A percentile compares a stretch with the other conserved stretches of the same genome.
Conservation (phyloP, 345 rosid species). For the Eucalyptus curtisii region DNA sequence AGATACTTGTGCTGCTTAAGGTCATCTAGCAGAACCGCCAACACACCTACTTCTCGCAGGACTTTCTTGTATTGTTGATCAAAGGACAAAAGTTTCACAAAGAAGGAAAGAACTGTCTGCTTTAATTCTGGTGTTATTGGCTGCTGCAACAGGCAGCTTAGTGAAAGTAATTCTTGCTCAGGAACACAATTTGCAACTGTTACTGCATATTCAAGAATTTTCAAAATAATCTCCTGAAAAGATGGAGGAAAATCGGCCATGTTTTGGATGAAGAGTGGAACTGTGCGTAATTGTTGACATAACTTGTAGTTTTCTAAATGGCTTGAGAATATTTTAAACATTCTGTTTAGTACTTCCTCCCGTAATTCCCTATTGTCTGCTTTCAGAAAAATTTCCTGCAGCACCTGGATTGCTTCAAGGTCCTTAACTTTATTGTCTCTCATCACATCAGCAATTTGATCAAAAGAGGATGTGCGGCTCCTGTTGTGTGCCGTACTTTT, state of each 20-base stretch:
- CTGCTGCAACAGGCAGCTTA: slow-evolving; percentile 97
- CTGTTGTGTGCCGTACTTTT: slow-evolving; percentile 48
- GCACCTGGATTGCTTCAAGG: slow-evolving; percentile 98
- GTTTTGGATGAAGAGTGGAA: slow-evolving; percentile 91
- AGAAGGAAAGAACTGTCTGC: slow-evolving; percentile 89
- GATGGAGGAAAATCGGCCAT: slow-evolving; percentile 93
- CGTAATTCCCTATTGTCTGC: slow-evolving; percentile 73
- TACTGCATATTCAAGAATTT: slow-evolving; percentile 98
- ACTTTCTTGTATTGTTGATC: slow-evolving; percentile 99
- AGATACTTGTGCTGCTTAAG: slow-evolving; percentile 91
- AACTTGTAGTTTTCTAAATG: slow-evolving; percentile 87
- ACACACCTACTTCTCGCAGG: slow-evolving; percentile 92
- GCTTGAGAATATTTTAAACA: slow-evolving; percentile 97
- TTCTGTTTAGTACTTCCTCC: slow-evolving; percentile 95
- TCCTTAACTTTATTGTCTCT: slow-evolving; percentile 93
- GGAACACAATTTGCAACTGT: slow-evolving; percentile 98
- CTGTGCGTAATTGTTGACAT: slow-evolving; percentile 90
- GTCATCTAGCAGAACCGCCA: slow-evolving; percentile 92
- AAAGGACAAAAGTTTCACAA: slow-evolving; percentile 91
- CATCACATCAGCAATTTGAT: slow-evolving; percentile 50
- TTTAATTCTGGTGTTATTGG: slow-evolving; percentile 81
- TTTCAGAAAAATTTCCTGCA: slow-evolving; percentile 94
- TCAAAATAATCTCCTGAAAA: slow-evolving; percentile 88
- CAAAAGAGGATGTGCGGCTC: slow-evolving; percentile 54
- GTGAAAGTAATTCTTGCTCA: slow-evolving; percentile 96